Conservation (phyloP, 2,329 filamentous ascomycete species). For the Monascus ruber region DNA sequence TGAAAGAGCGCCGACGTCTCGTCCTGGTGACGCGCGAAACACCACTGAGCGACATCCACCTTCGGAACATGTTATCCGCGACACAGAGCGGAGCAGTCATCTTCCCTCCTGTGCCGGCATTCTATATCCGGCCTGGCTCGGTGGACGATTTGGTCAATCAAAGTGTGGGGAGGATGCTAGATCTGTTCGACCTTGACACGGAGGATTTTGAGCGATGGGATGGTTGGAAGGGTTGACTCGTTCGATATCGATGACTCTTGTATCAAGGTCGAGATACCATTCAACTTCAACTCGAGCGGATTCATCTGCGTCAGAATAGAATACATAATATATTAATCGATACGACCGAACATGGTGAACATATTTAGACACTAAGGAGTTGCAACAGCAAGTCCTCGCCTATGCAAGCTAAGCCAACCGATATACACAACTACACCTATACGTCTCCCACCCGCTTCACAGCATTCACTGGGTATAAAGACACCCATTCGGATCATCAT, state of each 20-base stretch:
- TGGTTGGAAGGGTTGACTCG: neutral
- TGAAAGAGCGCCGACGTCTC: conserved; percentile 28
- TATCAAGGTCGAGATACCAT: too few species aligned
- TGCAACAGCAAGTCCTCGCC: too few species aligned
- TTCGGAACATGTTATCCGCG: conserved; percentile 28
- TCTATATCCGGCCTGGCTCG: conserved; percentile 24
- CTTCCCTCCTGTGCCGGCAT: conserved; percentile 29
- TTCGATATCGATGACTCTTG: too few species aligned
- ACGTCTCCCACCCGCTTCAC: too few species aligned
- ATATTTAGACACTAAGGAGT: conserved; percentile 2
- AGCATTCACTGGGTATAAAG: conserved; percentile 8
- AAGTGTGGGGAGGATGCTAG: conserved; percentile 32
- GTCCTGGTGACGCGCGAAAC: conserved; percentile 28
- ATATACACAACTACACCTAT: too few species aligned
- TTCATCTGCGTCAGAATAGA: too few species aligned
- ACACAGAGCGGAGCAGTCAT: conserved; percentile 23
- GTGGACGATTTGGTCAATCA: conserved; percentile 29
- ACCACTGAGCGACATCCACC: conserved; percentile 32
- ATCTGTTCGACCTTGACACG: conserved; percentile 27
- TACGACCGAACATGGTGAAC: neutral
- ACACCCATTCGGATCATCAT: conserved; percentile 13
- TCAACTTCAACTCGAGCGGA: too few species aligned
- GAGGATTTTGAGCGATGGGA: conserved; percentile 14
- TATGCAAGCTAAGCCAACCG: too few species aligned
- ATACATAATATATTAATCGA: neutral